A percentile compares a stretch with the other conserved stretches of the same genome.
These are phyloP conservation scores for Cairneyella variabilis DNA, from an alignment of 495 filamentous ascomycete genomes.

Conservation along the genomic window DNA sequence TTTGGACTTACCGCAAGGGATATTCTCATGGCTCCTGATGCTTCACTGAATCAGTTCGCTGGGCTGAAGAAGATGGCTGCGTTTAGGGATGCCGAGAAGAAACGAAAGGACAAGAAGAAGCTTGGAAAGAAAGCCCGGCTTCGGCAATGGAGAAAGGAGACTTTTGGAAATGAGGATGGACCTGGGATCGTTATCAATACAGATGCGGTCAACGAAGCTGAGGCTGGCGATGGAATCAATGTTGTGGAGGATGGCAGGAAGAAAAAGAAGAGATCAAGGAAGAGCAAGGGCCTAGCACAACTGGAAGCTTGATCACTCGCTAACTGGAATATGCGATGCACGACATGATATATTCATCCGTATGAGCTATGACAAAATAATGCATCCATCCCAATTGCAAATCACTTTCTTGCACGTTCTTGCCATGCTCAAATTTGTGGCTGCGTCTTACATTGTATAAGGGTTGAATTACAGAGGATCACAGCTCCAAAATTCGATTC, in stretches of 20 bases:
- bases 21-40: slow-evolving; percentile 84
- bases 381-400: no score
- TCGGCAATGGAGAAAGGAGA: slow-evolving; percentile 87
- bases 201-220: slow-evolving; percentile 1
- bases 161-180: slow-evolving; percentile 74
- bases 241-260: slow-evolving; percentile 25
- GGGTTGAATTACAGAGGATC: no score
- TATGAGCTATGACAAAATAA: no score
- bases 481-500: no score
- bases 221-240: slow-evolving; percentile 13
- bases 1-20: slow-evolving; percentile 88
- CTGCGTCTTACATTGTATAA: no score
- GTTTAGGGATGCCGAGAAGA: slow-evolving; percentile 85
- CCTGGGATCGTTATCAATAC: slow-evolving; percentile 31
- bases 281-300: slow-evolving; percentile 23
- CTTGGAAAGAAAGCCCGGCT: slow-evolving; percentile 89
- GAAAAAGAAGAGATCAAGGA: slow-evolving; percentile 32
- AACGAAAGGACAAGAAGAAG: slow-evolving; percentile 78
- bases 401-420: no score
- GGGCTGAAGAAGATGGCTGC: slow-evolving; percentile 92
- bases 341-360: no score
- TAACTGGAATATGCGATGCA: background rate
- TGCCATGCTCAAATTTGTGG: no score
- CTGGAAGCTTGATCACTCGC: background rate
- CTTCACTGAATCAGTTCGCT: slow-evolving; percentile 82